A percentile compares a stretch with the other conserved stretches of the same genome.
Conservation (phyloP, 768 basidiomycete genomes). For the Phanerochaete carnosa region DNA sequence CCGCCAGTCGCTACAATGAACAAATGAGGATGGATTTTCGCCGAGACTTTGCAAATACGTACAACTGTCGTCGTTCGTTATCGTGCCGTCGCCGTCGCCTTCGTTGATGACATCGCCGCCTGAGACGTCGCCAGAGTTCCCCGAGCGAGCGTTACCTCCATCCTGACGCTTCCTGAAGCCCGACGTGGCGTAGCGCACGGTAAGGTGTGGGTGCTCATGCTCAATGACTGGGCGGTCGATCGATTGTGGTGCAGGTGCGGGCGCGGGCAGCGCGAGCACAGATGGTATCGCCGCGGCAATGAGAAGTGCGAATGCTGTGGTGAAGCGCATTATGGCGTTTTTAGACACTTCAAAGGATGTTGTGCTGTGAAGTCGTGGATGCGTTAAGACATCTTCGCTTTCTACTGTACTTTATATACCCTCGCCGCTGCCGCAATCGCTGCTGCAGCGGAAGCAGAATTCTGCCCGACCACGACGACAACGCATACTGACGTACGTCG, state of each 20-base stretch:
- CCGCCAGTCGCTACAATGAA: neutral
- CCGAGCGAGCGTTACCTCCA: neutral
- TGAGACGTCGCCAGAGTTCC: neutral
- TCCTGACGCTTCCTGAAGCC: neutral
- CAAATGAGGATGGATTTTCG: neutral
- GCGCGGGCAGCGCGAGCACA: neutral
- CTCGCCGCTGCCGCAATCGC: no score
- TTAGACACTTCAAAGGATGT: no score
- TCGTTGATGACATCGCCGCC: neutral
- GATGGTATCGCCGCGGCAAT: neutral
- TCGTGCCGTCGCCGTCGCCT: neutral
- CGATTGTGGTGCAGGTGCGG: neutral
- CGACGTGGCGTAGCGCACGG: neutral
- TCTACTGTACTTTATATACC: neutral
- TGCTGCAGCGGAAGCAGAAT: no score
- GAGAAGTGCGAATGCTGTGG: neutral
- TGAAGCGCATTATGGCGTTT: neutral
- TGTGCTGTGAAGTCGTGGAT: no score
- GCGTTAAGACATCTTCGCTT: no score
- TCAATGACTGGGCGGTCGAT: no score
- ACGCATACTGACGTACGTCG: neutral
- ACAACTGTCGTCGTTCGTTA: conserved; percentile 1
- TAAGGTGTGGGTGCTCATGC: no score
- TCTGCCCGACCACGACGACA: neutral
- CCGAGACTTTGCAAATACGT: neutral